These are phyloP conservation scores for Lecanicillium sp. DNA, from an alignment of 2,329 filamentous ascomycete genomes.

Conservation along the genomic window DNA sequence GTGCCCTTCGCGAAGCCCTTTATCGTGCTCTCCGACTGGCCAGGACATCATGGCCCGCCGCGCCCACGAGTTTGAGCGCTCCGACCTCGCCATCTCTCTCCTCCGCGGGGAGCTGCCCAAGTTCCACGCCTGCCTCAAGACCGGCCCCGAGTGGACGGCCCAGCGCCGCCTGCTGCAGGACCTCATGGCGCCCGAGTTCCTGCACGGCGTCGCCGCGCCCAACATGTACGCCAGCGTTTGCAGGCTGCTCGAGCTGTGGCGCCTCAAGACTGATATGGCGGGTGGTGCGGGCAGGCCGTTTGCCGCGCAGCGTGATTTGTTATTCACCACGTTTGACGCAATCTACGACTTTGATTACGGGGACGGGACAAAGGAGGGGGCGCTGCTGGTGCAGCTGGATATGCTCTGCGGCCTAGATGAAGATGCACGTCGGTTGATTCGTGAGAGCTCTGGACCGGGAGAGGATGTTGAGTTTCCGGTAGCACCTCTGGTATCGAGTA, in stretches of 20 bases:
- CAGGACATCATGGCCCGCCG: slow-evolving; percentile 40
- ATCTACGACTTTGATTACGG: slow-evolving; percentile 27
- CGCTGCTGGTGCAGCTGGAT: not conserved
- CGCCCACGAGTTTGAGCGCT: slow-evolving; percentile 38
- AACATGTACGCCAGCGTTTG: slow-evolving; percentile 26
- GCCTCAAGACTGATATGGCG: slow-evolving; percentile 25
- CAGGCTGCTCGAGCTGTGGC: slow-evolving; percentile 30
- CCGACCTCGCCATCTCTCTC: slow-evolving; percentile 26
- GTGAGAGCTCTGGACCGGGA: not conserved
- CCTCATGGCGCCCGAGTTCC: slow-evolving; percentile 31
- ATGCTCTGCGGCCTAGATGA: not conserved
- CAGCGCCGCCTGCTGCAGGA: slow-evolving; percentile 31
- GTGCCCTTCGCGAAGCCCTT: slow-evolving; percentile 36
- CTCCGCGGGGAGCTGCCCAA: slow-evolving; percentile 27
- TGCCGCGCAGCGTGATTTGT: slow-evolving; percentile 24
- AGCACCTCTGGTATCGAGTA: not conserved
- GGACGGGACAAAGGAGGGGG: slow-evolving; percentile 5
- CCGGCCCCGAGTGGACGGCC: slow-evolving; percentile 26
- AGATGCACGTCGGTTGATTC: not conserved
- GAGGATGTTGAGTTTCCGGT: not conserved
- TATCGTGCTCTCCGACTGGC: slow-evolving; percentile 36
- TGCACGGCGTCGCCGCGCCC: slow-evolving; percentile 25
- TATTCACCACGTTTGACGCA: slow-evolving; percentile 25
- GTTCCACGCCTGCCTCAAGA: slow-evolving; percentile 28
- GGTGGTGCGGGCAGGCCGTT: slow-evolving; percentile 18